Base-by-base conservation (phyloP, 192 early-diverging fungal genomes). In the Coemansia sp. region DNA sequence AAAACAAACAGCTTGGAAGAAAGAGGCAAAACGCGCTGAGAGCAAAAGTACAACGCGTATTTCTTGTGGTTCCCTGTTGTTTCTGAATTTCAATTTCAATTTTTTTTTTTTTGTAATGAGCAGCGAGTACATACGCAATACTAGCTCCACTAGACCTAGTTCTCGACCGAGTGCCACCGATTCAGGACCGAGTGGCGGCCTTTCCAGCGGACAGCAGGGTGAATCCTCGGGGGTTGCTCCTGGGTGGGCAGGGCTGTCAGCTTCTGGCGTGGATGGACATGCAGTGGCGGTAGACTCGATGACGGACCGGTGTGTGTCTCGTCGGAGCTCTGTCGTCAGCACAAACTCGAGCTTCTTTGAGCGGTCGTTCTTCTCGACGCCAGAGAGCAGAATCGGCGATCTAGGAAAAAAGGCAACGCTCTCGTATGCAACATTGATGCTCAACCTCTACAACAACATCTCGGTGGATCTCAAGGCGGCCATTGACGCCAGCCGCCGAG, bases 301-400 rank as follows among this genome's bases (percentile, higher is more conserved):
- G 64, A 41, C 43, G 13, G 64, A 69, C 38, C 61, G 74, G 39
- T 63, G 62, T 32, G 74, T 81, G 43, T 81, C 79, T 35, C 69
- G 79, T 2, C 65, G 79, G 16, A 81, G 79, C 70, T 81, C 79
- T 0, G 79, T 81, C 2, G 79, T 81, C 63, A 81, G 79, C 65
- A 81, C 79, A 22, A 73, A 69, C 64, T 75, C 79, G 20, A 81
- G 79, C 67, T 81, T 81, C 61, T 81, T 81, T 41, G 79, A 81
- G 64, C 73, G 79, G 9, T 81, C 79, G 11, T 81, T 81, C 35
- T 81, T 81, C 60, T 75, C 79, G 4, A 81, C 79, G 2, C 79
- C 79, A 13, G 79, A 81, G 61, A 69, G 65, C 52, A 64, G 79
- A 32, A 81, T 81, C 10, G 63, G 63, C 29, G 79, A 81, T 56